Evolutionary conservation across 2,329 filamentous ascomycete species (phyloP), one percentile per base, ranked within the genome.

Genomic region (Gnomoniopsis smithogilvyi): DNA sequence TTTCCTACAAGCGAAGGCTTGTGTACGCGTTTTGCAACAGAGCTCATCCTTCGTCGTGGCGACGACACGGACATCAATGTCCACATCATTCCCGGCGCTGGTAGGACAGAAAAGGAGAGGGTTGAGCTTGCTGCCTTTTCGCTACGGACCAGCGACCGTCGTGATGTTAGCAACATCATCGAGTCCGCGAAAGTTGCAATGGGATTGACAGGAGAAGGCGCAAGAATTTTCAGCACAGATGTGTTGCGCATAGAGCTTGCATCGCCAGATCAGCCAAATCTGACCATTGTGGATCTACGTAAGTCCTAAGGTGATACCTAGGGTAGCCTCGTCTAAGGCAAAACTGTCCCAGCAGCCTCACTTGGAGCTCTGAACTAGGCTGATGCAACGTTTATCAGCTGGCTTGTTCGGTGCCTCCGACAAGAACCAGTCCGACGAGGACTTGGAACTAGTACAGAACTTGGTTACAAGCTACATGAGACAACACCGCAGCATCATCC

Each of bases 11-110:
- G 84, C 24, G 80, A 82, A 55, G 81, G 78, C 41, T 67, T 87
- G 0, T 88, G 85, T 68, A 88, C 86, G 0, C 76, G 82, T 0
- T 88, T 89, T 61, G 79, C 85, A 0, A 89, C 84, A 0, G 83
- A 89, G 67, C 71, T 88, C 21, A 75, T 85, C 14, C 74, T 89
- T 3, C 79, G 84, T 19, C 76, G 78, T 11, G 71, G 70, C 3
- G 21, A 68, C 0, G 60, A 70, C 0, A 59, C 68, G 0, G 67
- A 67, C 1, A 72, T 80, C 17, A 70, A 65, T 4, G 67, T 78
- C 14, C 71, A 69, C 4, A 77, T 78, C 49, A 64, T 66, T 10
- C 73, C 76, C 0, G 73, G 73, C 14, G 59, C 62, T 0, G 66
- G 68, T 2, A 64, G 72, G 2, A 59, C 65, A 1, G 63, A 60